Base-by-base conservation (phyloP, 192 early-diverging fungal species). In the Coemansia sp. region DNA sequence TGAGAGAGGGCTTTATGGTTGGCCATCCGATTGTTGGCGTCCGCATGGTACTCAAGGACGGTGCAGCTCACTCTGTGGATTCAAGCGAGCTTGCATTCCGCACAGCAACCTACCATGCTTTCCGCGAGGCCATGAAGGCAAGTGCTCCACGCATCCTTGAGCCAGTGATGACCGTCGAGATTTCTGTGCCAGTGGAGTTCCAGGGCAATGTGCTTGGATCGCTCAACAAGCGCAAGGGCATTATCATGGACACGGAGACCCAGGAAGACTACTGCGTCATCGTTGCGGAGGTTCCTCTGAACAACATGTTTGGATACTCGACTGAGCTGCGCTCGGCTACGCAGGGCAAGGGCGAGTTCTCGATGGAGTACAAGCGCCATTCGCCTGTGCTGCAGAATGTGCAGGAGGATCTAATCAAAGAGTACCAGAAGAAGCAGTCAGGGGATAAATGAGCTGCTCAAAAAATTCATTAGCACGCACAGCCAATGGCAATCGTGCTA, bases 251-350 rank as follows among this genome's bases (percentile, higher is more conserved):
- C 71, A 92, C 94, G 1, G 95, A 95, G 56, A 88, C 95, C 5
- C 89, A 91, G 41, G 95, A 99, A 71, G 95, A 97, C 60, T 95
- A 94, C 81, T 92, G 96, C 56, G 89, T 89, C 19, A 87, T 93
- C 37, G 83, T 84, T 49, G 90, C 92, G 19, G 92, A 96, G 71
- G 97, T 99, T 32, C 92, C 95, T 5, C 79, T 99, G 67, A 99
- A 99, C 82, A 93, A 94, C 63, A 99, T 99, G 97, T 99, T 99
- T 90, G 95, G 95, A 19, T 96, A 96, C 77, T 94, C 95, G 54
- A 94, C 94, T 14, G 97, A 99, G 78, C 86, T 99, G 73, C 88
- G 97, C 64, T 91, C 90, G 42, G 87, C 88, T 61, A 94, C 94
- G 17, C 90, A 96, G 83, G 96, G 97, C 61, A 99, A 97, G 88